Evolutionary conservation across 2,329 filamentous ascomycete species (phyloP).

Genomic region (Curvularia eragrostidis): DNA sequence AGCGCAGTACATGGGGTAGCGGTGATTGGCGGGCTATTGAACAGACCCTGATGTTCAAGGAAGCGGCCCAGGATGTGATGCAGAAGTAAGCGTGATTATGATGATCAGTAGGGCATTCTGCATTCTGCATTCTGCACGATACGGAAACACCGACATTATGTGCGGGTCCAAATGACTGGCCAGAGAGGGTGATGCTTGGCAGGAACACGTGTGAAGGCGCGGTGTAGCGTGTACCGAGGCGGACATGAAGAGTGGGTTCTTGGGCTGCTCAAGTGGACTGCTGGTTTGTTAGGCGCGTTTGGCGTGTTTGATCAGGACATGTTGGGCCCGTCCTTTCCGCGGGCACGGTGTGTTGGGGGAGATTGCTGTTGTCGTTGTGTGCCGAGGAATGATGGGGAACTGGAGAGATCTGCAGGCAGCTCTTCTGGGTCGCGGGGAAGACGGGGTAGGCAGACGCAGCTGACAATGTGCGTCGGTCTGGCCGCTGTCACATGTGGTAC

Average conservation of each 20-base stretch:
- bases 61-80: neutral
- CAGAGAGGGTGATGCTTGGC: conserved; percentile 10
- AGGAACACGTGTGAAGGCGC: conserved; percentile 10
- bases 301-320: conserved; percentile 9
- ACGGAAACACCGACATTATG: conserved; percentile 11
- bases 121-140: conserved; percentile 7
- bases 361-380: conserved; percentile 1
- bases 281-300: neutral
- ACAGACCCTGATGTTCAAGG: conserved; percentile 7
- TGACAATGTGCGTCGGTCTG: neutral
- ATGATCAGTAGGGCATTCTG: conserved; percentile 12
- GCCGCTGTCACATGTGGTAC: neutral
- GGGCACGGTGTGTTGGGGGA: conserved; percentile 5
- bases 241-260: neutral
- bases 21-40: conserved; percentile 10
- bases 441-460: neutral
- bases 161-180: conserved; percentile 6
- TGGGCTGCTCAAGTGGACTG: conserved; percentile 5
- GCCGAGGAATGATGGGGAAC: conserved; percentile 5
- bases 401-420: conserved; percentile 9
- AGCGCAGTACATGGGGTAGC: neutral
- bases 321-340: conserved; percentile 13
- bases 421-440: conserved; percentile 9
- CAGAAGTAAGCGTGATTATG: conserved; percentile 12
- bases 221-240: conserved; percentile 8